These are phyloP conservation scores for Sphaerulina vaccinii DNA, from an alignment of 2,329 filamentous ascomycete species.

Conservation along the genomic window DNA sequence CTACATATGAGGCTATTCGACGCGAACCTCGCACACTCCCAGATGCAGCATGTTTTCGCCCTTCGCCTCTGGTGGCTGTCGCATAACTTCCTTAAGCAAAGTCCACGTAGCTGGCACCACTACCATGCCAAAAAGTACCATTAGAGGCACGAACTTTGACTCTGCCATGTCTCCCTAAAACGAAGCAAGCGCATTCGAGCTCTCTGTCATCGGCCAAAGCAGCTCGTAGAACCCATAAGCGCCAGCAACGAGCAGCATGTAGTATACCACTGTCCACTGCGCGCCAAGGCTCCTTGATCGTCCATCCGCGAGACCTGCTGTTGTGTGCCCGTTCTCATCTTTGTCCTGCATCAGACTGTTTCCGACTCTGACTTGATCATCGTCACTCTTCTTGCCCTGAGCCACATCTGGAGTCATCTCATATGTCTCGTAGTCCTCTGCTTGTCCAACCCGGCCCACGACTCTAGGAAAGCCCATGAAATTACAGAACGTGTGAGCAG, in stretches of 20 bases:
- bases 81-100: neutral
- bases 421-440: slow-evolving; percentile 43
- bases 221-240: slow-evolving; percentile 68
- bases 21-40: neutral
- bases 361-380: slow-evolving; percentile 8
- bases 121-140: neutral
- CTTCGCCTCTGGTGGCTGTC: neutral
- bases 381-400: slow-evolving; percentile 32
- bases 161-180: slow-evolving; percentile 16
- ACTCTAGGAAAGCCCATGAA: slow-evolving; percentile 83
- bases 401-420: slow-evolving; percentile 34
- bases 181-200: slow-evolving; percentile 49
- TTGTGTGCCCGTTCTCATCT: slow-evolving; percentile 24
- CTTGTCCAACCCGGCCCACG: slow-evolving; percentile 68
- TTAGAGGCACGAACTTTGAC: neutral
- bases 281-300: slow-evolving; percentile 41
- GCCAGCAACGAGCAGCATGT: slow-evolving; percentile 70
- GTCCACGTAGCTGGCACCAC: neutral
- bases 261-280: slow-evolving; percentile 76
- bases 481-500: slow-evolving; percentile 88
- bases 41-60: neutral
- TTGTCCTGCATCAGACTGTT: slow-evolving; percentile 18
- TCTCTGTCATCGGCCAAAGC: slow-evolving; percentile 72
- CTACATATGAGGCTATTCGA: neutral
- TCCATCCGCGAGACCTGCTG: neutral